Conservation (phyloP, 148 eudicot genomes). For the Drosera capensis region DNA sequence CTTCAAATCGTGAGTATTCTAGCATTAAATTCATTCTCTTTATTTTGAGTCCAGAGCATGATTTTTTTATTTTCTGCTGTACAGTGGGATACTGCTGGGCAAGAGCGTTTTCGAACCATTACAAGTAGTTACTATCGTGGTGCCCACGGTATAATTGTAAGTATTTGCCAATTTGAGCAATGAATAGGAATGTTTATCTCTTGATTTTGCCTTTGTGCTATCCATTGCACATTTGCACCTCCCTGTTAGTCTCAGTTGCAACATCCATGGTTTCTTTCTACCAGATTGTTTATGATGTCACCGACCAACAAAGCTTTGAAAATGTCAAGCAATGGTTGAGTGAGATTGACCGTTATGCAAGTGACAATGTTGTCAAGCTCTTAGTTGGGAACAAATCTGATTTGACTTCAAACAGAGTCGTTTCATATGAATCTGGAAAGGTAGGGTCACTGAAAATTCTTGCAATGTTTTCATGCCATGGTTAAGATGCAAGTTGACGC, state of each 20-base stretch:
- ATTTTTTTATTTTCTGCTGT: background rate
- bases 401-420: conserved; percentile 22
- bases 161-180: too few relatives aligned
- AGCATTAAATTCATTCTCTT: background rate
- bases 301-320: conserved; percentile 34
- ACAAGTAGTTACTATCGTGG: conserved; percentile 36
- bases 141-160: conserved; percentile 37
- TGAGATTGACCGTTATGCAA: conserved; percentile 40
- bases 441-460: conserved; percentile 5
- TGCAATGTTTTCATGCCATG: background rate
- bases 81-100: conserved; percentile 41
- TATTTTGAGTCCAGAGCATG: background rate
- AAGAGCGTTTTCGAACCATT: conserved; percentile 34
- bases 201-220: background rate
- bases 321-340: conserved; percentile 36
- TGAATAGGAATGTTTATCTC: background rate
- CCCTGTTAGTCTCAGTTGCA: background rate
- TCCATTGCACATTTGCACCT: background rate
- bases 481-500: too few relatives aligned
- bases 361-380: conserved; percentile 35
- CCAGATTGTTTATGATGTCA: conserved; percentile 36
- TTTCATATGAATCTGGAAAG: conserved; percentile 25
- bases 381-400: conserved; percentile 36
- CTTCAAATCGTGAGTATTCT: conserved; percentile 29
- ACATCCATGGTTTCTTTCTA: conserved; percentile 3